Evolutionary conservation across 2,329 filamentous ascomycete species (phyloP).

Genomic region (Lojkania enalia): DNA sequence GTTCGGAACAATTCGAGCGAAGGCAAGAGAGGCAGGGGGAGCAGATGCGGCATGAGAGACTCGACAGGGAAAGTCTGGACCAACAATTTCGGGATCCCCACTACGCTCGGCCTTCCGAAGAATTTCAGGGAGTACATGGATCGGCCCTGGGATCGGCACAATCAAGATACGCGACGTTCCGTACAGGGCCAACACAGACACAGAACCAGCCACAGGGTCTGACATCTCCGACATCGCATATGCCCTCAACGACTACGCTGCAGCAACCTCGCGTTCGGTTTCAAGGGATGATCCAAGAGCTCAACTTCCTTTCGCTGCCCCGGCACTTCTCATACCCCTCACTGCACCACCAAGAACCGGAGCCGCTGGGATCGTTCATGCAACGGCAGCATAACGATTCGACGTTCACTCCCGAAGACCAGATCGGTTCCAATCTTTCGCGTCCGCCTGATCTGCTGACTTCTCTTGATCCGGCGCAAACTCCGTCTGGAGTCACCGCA

Average conservation of each 20-base stretch:
- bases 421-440: conserved; percentile 12
- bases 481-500: conserved; percentile 10
- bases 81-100: background rate
- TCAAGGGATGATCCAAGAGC: background rate
- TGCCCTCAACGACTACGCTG: conserved; percentile 8
- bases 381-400: too few relatives aligned
- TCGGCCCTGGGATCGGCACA: conserved; percentile 23
- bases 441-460: background rate
- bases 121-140: conserved; percentile 16
- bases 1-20: conserved; percentile 9
- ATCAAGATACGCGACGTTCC: conserved; percentile 23
- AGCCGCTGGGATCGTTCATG: conserved; percentile 14
- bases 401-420: too few relatives aligned
- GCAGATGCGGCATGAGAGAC: conserved; percentile 11
- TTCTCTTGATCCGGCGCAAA: conserved; percentile 1
- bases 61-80: conserved; percentile 1
- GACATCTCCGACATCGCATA: conserved; percentile 24
- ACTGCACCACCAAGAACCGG: conserved; percentile 11
- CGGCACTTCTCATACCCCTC: conserved; percentile 23
- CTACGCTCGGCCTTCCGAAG: conserved; percentile 23
- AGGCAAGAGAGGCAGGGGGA: conserved; percentile 19
- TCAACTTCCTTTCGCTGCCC: conserved; percentile 10
- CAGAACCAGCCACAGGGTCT: conserved; percentile 27
- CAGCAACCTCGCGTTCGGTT: conserved; percentile 7
- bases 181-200: conserved; percentile 21